Conservation (phyloP, 495 filamentous ascomycete species). For the Antarctomyces pellizariae region DNA sequence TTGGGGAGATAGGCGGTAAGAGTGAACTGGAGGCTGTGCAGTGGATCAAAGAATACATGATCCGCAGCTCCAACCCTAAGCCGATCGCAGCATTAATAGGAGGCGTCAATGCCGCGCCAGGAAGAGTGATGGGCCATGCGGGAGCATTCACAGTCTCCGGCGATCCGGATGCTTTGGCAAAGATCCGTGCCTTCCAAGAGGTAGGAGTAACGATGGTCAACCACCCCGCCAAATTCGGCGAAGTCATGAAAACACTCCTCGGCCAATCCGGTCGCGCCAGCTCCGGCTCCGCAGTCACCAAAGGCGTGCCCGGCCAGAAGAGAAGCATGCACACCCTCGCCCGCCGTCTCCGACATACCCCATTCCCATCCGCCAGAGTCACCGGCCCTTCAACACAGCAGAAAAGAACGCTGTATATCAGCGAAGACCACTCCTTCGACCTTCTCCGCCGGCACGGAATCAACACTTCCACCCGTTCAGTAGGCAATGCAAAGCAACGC, state of each 20-base stretch:
- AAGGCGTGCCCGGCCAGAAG: slow-evolving; percentile 11
- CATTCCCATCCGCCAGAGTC: background rate
- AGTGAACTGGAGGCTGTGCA: slow-evolving; percentile 65
- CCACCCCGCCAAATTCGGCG: slow-evolving; percentile 63
- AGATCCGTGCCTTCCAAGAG: slow-evolving; percentile 41
- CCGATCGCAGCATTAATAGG: slow-evolving; percentile 63
- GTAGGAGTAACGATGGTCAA: slow-evolving; percentile 56
- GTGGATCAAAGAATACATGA: slow-evolving; percentile 48
- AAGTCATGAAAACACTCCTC: slow-evolving; percentile 38
- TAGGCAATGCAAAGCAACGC: slow-evolving; percentile 14
- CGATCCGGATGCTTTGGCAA: slow-evolving; percentile 38
- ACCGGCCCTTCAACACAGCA: slow-evolving; percentile 14
- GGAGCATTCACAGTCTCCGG: slow-evolving; percentile 51
- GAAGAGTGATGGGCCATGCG: slow-evolving; percentile 73
- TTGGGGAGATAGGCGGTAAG: slow-evolving; percentile 71
- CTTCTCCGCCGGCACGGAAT: slow-evolving; percentile 31
- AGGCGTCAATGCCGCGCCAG: slow-evolving; percentile 37
- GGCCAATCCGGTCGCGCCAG: slow-evolving; percentile 8
- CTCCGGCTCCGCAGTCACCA: slow-evolving; percentile 13
- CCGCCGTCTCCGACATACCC: slow-evolving; percentile 5
- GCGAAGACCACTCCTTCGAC: slow-evolving; percentile 29
- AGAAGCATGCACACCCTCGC: slow-evolving; percentile 27
- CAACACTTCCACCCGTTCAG: slow-evolving; percentile 19
- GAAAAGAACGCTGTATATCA: slow-evolving; percentile 32
- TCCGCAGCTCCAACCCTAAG: slow-evolving; percentile 35